These are phyloP conservation scores for Histomonas meleagridis DNA, from an alignment of 208 protist genomes.

Conservation along the genomic window DNA sequence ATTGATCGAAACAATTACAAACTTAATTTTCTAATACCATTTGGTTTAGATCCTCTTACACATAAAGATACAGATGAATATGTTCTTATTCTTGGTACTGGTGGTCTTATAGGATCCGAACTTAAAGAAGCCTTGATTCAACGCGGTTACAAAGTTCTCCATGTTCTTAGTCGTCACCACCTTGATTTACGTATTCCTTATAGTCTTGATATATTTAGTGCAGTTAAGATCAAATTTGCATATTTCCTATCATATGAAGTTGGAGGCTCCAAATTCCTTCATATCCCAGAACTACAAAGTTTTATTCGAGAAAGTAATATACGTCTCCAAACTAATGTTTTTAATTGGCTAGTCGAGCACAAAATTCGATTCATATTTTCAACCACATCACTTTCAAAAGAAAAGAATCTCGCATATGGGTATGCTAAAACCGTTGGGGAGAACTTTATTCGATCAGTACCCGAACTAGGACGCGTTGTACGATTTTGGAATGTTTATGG, in stretches of 20 bases:
- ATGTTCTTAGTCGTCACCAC: conserved; percentile 1
- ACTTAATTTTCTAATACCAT: neutral
- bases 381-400: neutral
- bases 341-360: neutral
- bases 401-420: neutral
- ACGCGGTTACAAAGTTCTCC: neutral
- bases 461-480: neutral
- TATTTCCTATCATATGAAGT: conserved; percentile 20
- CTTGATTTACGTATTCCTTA: neutral
- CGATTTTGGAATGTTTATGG: conserved; percentile 19
- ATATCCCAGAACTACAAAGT: neutral
- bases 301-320: neutral
- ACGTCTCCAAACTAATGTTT: neutral
- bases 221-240: neutral
- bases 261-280: conserved; percentile 1
- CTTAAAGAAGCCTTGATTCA: neutral
- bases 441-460: neutral
- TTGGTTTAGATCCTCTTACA: neutral
- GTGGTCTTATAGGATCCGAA: neutral
- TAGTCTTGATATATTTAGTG: neutral
- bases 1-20: no score
- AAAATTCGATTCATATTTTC: neutral
- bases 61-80: neutral
- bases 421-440: neutral
- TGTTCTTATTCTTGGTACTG: neutral